These are phyloP conservation scores for Syncephalastrum contaminatum DNA, from an alignment of 371 early-diverging fungal genomes.

Conservation along the genomic window DNA sequence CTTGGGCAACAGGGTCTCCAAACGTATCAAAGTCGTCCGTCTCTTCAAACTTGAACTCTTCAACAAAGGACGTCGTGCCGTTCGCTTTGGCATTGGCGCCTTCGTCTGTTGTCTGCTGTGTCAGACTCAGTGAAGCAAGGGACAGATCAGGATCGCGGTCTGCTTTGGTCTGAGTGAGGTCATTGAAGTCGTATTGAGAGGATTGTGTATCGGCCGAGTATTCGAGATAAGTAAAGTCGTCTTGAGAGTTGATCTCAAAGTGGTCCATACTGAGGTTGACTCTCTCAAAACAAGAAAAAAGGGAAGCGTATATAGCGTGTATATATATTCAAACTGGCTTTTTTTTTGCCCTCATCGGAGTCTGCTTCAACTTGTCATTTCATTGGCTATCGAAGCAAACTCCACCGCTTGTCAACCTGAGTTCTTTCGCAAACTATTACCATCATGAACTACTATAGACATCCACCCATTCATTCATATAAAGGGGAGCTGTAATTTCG, in stretches of 20 bases:
- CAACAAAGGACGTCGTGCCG: slow-evolving; percentile 28
- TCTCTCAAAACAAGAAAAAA: too few relatives aligned
- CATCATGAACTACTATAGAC: too few relatives aligned
- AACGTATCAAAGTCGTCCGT: slow-evolving; percentile 50
- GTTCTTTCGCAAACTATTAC: too few relatives aligned
- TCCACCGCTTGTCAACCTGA: too few relatives aligned
- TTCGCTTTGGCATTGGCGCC: slow-evolving; percentile 23
- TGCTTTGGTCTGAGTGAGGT: slow-evolving; percentile 40
- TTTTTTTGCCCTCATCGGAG: too few relatives aligned
- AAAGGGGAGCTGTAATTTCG: too few relatives aligned
- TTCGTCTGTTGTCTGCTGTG: slow-evolving; percentile 12
- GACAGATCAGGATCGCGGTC: slow-evolving; percentile 36
- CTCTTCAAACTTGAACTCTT: slow-evolving; percentile 47
- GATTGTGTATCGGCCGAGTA: slow-evolving; percentile 58
- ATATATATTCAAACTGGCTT: too few relatives aligned
- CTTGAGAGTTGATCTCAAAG: slow-evolving; percentile 49
- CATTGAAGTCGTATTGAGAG: slow-evolving; percentile 67
- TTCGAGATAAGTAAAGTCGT: slow-evolving; percentile 55
- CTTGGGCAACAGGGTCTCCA: slow-evolving; percentile 33
- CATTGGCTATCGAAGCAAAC: too few relatives aligned
- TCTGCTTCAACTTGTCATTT: too few relatives aligned
- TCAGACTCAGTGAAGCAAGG: slow-evolving; percentile 27
- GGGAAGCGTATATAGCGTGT: too few relatives aligned
- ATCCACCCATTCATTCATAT: too few relatives aligned
- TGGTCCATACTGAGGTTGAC: slow-evolving; percentile 40